Evolutionary conservation across 2,329 filamentous ascomycete species (phyloP).

Genomic region (Lasiodiplodia sp.): DNA sequence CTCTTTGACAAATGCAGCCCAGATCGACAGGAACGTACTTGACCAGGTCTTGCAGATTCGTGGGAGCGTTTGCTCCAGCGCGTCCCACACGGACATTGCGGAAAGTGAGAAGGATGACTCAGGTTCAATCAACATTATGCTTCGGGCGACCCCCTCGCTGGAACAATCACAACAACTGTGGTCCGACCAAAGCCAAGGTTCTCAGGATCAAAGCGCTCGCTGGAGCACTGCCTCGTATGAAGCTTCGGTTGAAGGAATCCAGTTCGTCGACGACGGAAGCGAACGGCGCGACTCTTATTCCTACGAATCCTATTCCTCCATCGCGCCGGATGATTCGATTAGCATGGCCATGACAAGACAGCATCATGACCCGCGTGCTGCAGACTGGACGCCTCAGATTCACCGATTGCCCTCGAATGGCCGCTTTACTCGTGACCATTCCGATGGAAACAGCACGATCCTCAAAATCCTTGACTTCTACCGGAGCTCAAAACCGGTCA

Average conservation of each 20-base stretch:
- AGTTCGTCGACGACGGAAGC: constrained; percentile 27
- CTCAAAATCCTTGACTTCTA: constrained; percentile 52
- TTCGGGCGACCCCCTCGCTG: constrained; percentile 52
- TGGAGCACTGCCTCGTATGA: constrained; percentile 22
- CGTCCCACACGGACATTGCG: constrained; percentile 37
- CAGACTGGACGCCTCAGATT: constrained; percentile 39
- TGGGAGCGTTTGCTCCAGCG: constrained; percentile 51
- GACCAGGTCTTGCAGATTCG: constrained; percentile 59
- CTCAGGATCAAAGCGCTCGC: constrained; percentile 14
- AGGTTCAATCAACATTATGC: constrained; percentile 65
- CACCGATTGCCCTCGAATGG: constrained; percentile 36
- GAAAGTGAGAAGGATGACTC: constrained; percentile 55
- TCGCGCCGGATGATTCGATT: constrained; percentile 48
- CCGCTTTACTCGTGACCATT: constrained; percentile 37
- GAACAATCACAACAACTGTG: constrained; percentile 29
- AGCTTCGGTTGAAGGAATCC: constrained; percentile 19
- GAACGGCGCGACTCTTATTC: constrained; percentile 34
- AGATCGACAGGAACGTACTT: constrained; percentile 40
- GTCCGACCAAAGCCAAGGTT: constrained; percentile 15
- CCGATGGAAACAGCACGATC: constrained; percentile 53
- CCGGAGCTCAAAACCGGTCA: constrained; percentile 46
- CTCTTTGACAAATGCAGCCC: too few relatives aligned
- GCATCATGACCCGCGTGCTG: constrained; percentile 31
- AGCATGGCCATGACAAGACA: constrained; percentile 42
- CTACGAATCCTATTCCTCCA: constrained; percentile 43